phyloP scores from a whole-genome alignment of 1,284 basidiomycete genomes.

The Spongiforma sp. region DNA sequence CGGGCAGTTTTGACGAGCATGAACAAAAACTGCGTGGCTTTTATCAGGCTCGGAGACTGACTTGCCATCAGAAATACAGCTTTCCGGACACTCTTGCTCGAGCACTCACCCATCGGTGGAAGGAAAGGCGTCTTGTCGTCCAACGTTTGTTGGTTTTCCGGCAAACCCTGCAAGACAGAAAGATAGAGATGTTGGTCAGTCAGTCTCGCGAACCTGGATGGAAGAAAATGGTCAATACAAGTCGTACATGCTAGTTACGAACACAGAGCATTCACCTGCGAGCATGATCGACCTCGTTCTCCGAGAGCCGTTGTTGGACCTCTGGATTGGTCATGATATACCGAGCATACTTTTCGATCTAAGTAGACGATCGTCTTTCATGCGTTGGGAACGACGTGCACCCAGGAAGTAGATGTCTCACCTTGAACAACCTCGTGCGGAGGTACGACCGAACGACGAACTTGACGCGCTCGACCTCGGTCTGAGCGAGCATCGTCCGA shows the following conservation, averaged over 20 bases:
- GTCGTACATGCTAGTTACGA: too few species aligned
- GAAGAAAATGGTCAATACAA: too few species aligned
- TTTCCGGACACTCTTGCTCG: slow-evolving; percentile 1
- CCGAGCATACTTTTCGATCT: slow-evolving; percentile 89
- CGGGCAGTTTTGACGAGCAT: slow-evolving; percentile 73
- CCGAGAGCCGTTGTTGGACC: slow-evolving; percentile 74
- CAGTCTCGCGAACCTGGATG: slow-evolving; percentile 68
- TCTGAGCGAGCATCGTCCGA: slow-evolving; percentile 88
- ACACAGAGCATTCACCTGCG: slow-evolving; percentile 55
- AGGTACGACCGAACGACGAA: slow-evolving; percentile 89
- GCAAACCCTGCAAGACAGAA: slow-evolving; percentile 81
- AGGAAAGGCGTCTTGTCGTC: slow-evolving; percentile 75
- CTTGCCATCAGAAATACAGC: slow-evolving; percentile 9
- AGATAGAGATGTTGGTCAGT: slow-evolving; percentile 75
- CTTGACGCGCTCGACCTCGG: slow-evolving; percentile 91
- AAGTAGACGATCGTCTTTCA: slow-evolving; percentile 7
- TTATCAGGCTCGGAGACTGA: slow-evolving; percentile 80
- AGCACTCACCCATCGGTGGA: slow-evolving; percentile 76
- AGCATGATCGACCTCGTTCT: slow-evolving; percentile 81
- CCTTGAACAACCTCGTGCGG: slow-evolving; percentile 87
- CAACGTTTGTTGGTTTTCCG: slow-evolving; percentile 72
- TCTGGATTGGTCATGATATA: slow-evolving; percentile 73
- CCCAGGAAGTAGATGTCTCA: slow-evolving; percentile 27
- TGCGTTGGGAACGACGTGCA: too few species aligned
- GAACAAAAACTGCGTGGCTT: slow-evolving; percentile 77